These are phyloP conservation scores for Didymella arachidicola DNA, from an alignment of 2,329 filamentous ascomycete species.

Conservation along the genomic window DNA sequence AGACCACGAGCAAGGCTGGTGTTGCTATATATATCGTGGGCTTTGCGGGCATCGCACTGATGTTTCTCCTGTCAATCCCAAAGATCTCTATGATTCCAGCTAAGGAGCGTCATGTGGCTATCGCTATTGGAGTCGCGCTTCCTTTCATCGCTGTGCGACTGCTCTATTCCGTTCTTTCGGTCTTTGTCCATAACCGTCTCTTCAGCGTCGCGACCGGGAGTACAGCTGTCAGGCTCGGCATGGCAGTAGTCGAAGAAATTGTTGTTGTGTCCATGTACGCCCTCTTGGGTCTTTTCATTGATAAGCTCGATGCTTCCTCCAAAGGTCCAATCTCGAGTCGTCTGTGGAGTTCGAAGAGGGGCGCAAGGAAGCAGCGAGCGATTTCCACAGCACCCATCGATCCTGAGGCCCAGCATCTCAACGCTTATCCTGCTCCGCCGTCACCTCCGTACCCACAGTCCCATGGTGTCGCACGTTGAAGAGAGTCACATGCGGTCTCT, in stretches of 20 bases:
- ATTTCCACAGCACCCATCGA: neutral
- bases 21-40: conserved; percentile 30
- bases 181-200: conserved; percentile 25
- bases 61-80: conserved; percentile 18
- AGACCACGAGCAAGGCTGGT: conserved; percentile 28
- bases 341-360: neutral
- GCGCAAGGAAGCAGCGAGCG: neutral
- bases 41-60: conserved; percentile 20
- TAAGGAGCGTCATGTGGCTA: conserved; percentile 25
- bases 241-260: conserved; percentile 34
- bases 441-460: neutral
- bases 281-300: conserved; percentile 24
- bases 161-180: conserved; percentile 24
- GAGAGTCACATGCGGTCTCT: neutral
- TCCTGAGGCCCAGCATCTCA: neutral
- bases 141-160: conserved; percentile 32
- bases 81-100: conserved; percentile 9
- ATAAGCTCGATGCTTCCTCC: conserved; percentile 8
- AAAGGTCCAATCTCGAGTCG: conserved; percentile 7
- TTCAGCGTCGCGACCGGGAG: conserved; percentile 30
- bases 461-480: neutral
- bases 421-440: neutral
- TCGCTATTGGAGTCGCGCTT: conserved; percentile 27
- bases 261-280: conserved; percentile 31
- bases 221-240: conserved; percentile 20